These are phyloP conservation scores for Candida tallmaniae DNA, from an alignment of 805 yeast genomes.

Conservation along the genomic window DNA sequence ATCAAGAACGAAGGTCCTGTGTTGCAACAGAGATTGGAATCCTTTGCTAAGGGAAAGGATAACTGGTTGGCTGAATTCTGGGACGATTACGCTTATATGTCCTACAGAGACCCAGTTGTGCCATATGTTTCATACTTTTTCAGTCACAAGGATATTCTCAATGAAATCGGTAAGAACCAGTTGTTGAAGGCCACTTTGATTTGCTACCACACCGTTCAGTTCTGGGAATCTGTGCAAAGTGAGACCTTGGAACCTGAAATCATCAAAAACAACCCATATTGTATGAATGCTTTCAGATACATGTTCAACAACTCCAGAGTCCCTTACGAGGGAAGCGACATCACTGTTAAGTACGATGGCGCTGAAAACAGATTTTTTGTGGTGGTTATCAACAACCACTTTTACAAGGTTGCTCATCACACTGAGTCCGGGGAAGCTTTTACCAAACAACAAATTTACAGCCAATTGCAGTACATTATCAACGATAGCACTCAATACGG, in stretches of 20 bases:
- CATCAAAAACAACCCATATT: constrained; percentile 72
- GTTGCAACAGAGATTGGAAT: constrained; percentile 62
- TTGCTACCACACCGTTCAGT: constrained; percentile 61
- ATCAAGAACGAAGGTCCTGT: constrained; percentile 52
- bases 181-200: constrained; percentile 73
- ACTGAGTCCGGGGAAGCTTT: constrained; percentile 36
- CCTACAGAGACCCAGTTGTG: constrained; percentile 89
- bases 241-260: constrained; percentile 81
- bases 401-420: constrained; percentile 72
- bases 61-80: constrained; percentile 92
- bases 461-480: constrained; percentile 54
- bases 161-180: constrained; percentile 58
- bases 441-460: constrained; percentile 45
- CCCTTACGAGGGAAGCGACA: constrained; percentile 65
- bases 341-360: constrained; percentile 48
- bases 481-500: constrained; percentile 37
- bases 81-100: constrained; percentile 91
- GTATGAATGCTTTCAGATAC: constrained; percentile 88
- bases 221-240: constrained; percentile 59
- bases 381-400: constrained; percentile 71
- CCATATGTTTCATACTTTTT: constrained; percentile 92
- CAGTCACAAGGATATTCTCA: constrained; percentile 66
- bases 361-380: constrained; percentile 61
- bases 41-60: constrained; percentile 56
- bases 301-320: constrained; percentile 89